Percentiles rank a stretch among this genome's conserved stretches.
These are phyloP conservation scores for Oryza glumipatula DNA, from an alignment of 176 grass and related monocot genomes.

Conservation along the genomic window DNA sequence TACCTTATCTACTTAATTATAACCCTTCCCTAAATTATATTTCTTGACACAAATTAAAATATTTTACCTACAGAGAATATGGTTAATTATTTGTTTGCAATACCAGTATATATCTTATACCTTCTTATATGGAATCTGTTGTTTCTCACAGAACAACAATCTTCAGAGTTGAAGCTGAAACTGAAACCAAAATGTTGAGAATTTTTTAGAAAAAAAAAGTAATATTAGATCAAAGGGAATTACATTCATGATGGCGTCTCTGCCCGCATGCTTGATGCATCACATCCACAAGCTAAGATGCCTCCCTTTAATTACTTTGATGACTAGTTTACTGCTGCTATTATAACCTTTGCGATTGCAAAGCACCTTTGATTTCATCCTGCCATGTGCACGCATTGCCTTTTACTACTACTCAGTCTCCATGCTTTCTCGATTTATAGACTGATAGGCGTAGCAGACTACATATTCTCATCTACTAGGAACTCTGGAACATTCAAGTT, in stretches of 20 bases:
- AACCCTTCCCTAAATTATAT: too few species aligned
- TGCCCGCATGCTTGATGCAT: not conserved
- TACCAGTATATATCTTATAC: too few species aligned
- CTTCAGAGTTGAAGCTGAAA: not conserved
- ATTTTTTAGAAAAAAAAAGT: not conserved
- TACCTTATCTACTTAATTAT: too few species aligned
- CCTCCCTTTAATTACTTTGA: not conserved
- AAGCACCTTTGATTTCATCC: conserved; percentile 11
- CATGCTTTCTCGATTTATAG: not conserved
- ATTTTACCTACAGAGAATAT: too few species aligned
- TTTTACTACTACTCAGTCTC: not conserved
- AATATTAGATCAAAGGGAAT: not conserved
- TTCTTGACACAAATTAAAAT: too few species aligned
- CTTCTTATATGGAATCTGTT: too few species aligned
- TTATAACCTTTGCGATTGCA: not conserved
- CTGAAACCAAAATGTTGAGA: not conserved
- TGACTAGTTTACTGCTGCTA: not conserved
- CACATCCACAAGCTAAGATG: not conserved
- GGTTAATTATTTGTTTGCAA: too few species aligned
- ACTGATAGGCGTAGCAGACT: not conserved
- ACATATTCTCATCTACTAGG: not conserved
- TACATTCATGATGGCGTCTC: not conserved
- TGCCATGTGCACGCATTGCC: not conserved
- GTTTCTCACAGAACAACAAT: too few species aligned
- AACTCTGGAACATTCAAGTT: not conserved